Percentiles rank a stretch among this genome's conserved stretches.
Conservation (phyloP, 495 filamentous ascomycete species). For the Penicillium verhagenii region DNA sequence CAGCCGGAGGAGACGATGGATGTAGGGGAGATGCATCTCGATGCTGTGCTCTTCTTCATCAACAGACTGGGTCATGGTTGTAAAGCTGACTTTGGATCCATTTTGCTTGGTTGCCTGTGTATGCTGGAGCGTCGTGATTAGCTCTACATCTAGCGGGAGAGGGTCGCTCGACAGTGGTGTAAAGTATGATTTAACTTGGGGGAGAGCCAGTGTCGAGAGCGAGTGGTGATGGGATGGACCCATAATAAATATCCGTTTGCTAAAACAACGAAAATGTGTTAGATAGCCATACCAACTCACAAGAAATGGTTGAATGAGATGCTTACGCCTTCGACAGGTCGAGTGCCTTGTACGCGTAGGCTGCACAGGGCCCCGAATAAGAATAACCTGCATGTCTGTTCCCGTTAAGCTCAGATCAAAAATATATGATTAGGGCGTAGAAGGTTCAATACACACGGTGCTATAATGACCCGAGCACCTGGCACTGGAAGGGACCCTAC, state of each 20-base stretch:
- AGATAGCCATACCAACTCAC: not conserved
- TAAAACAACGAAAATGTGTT: conserved; percentile 26
- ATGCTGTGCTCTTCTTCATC: conserved; percentile 93
- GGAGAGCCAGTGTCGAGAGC: conserved; percentile 73
- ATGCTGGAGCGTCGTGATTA: conserved; percentile 59
- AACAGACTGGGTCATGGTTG: conserved; percentile 63
- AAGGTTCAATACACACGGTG: conserved; percentile 68
- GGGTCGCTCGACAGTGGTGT: conserved; percentile 82
- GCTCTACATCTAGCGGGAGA: conserved; percentile 67
- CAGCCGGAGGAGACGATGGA: conserved; percentile 71
- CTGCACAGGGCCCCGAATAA: conserved; percentile 91
- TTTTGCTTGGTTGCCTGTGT: conserved; percentile 39
- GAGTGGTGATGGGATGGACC: conserved; percentile 92
- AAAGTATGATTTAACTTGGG: conserved; percentile 69
- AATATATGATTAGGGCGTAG: not conserved
- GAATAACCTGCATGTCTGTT: conserved; percentile 90
- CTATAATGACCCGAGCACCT: conserved; percentile 87
- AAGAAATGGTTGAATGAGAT: not conserved
- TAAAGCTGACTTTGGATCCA: conserved; percentile 54
- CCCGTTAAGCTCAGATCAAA: not conserved
- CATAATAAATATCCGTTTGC: conserved; percentile 89
- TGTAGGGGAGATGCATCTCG: conserved; percentile 94
- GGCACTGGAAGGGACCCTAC: conserved; percentile 62
- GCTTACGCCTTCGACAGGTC: conserved; percentile 77
- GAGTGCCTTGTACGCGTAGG: conserved; percentile 89